Evolutionary conservation across 2,329 filamentous ascomycete species (phyloP).

Genomic region (Fusarium sp.): DNA sequence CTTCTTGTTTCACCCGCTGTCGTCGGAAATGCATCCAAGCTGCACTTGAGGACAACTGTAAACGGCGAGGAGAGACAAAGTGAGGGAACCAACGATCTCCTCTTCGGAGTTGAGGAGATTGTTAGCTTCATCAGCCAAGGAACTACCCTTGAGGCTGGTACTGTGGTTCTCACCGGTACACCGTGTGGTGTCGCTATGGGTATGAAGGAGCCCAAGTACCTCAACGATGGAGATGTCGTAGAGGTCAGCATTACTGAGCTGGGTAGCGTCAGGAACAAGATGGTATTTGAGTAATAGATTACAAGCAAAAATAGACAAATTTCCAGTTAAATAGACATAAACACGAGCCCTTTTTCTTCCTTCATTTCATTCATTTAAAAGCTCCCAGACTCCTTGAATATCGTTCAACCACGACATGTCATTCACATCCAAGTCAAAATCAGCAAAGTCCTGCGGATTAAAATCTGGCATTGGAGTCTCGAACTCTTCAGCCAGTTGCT

Average conservation of each 20-base stretch:
- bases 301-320: background rate
- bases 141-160: constrained; percentile 66
- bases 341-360: background rate
- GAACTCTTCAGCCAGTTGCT: constrained; percentile 45
- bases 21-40: constrained; percentile 49
- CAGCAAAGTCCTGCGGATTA: constrained; percentile 44
- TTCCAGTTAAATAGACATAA: background rate
- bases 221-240: constrained; percentile 61
- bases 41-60: constrained; percentile 58
- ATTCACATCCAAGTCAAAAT: constrained; percentile 52
- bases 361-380: constrained; percentile 43
- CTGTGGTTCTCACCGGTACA: constrained; percentile 66
- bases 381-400: constrained; percentile 52
- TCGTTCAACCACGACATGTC: constrained; percentile 55
- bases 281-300: constrained; percentile 53
- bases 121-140: constrained; percentile 64
- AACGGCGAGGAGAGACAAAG: constrained; percentile 67
- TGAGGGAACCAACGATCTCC: constrained; percentile 63
- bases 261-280: constrained; percentile 55
- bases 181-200: constrained; percentile 64
- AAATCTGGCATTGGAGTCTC: constrained; percentile 42
- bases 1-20: constrained; percentile 55
- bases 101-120: constrained; percentile 64
- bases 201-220: constrained; percentile 59
- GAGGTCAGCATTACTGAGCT: constrained; percentile 59